phyloP scores from a whole-genome alignment of 164 flowering plant species.

The Cinnamomum micranthum region DNA sequence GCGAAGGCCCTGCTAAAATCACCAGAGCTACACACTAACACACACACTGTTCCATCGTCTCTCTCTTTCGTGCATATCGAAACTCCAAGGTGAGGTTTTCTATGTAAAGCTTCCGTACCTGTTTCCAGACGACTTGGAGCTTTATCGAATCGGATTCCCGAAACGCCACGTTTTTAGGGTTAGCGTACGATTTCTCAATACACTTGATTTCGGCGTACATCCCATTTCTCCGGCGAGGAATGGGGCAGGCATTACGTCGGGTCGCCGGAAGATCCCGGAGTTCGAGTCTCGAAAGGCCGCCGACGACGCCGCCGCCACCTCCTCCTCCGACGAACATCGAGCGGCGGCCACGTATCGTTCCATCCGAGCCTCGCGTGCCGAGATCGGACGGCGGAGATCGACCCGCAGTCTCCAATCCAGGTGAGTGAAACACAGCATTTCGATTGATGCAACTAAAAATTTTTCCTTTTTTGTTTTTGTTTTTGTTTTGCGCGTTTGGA shows the following conservation, averaged over 20 bases:
- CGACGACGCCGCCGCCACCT: conserved; percentile 25
- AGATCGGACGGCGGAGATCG: conserved; percentile 12
- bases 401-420: conserved; percentile 14
- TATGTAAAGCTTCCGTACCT: too few relatives aligned
- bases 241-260: conserved; percentile 95
- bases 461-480: too few relatives aligned
- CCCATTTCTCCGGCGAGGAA: conserved; percentile 12
- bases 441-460: not conserved
- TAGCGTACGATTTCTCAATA: too few relatives aligned
- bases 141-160: too few relatives aligned
- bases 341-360: conserved; percentile 14
- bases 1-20: too few relatives aligned
- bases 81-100: too few relatives aligned
- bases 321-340: conserved; percentile 36
- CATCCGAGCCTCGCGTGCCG: conserved; percentile 21
- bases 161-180: too few relatives aligned
- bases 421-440: conserved; percentile 9
- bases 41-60: too few relatives aligned
- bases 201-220: not conserved
- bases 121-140: too few relatives aligned
- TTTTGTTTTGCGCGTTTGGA: too few relatives aligned
- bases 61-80: too few relatives aligned
- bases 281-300: conserved; percentile 19
- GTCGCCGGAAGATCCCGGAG: conserved; percentile 50
- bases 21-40: too few relatives aligned